These are phyloP conservation scores for Brassica napus DNA, from an alignment of 345 rosid species.

Conservation along the genomic window DNA sequence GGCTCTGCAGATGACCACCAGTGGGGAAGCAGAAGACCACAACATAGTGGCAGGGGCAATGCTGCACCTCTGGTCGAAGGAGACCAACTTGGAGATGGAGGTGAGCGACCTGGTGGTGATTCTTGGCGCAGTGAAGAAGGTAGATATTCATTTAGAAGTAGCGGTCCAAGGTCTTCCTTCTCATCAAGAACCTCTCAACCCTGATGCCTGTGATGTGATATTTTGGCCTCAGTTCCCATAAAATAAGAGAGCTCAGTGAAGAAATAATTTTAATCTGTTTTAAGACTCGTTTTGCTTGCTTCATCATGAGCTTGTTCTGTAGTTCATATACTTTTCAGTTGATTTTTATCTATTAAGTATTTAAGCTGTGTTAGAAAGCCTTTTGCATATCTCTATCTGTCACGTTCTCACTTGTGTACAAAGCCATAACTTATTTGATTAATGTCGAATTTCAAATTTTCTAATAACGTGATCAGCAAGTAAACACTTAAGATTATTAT, in stretches of 20 bases:
- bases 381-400: neutral
- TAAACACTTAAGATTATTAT: too few species aligned
- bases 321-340: neutral
- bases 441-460: too few species aligned
- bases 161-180: neutral
- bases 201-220: neutral
- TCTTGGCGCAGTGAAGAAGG: constrained; percentile 54
- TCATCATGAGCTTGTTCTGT: neutral
- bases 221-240: neutral
- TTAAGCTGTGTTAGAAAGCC: neutral
- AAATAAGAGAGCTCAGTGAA: neutral
- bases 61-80: constrained; percentile 41
- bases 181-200: neutral
- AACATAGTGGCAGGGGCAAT: constrained; percentile 20
- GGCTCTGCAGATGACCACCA: constrained; percentile 50
- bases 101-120: constrained; percentile 54
- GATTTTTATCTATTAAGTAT: neutral
- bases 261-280: neutral
- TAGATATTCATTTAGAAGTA: neutral
- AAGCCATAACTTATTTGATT: too few species aligned
- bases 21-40: constrained; percentile 47
- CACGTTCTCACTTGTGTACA: neutral
- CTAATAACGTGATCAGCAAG: too few species aligned
- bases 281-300: neutral
- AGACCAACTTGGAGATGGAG: constrained; percentile 46